Evolutionary conservation across 2,329 filamentous ascomycete species (phyloP).

Genomic region (Talaromyces atroroseus): DNA sequence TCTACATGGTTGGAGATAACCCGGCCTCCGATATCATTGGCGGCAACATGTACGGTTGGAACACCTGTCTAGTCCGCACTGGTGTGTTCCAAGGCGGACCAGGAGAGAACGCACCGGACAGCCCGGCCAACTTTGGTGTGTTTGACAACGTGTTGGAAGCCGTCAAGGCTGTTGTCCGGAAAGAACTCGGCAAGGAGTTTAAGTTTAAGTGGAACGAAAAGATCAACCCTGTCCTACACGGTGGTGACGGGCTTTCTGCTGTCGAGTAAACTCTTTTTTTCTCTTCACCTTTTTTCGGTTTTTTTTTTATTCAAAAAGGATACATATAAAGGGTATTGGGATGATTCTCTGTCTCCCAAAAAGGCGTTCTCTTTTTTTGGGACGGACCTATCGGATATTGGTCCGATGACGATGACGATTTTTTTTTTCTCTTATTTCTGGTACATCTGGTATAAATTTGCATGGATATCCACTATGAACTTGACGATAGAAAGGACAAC

Average conservation of each 20-base stretch:
- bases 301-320: not conserved
- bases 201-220: constrained; percentile 66
- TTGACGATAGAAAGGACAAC: not conserved
- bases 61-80: constrained; percentile 71
- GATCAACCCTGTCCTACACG: constrained; percentile 61
- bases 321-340: not conserved
- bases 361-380: not conserved
- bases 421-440: not conserved
- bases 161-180: constrained; percentile 60
- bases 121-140: constrained; percentile 71
- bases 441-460: constrained; percentile 8
- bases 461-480: constrained; percentile 14
- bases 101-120: constrained; percentile 68
- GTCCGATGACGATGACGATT: not conserved
- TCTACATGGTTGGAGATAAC: constrained; percentile 75
- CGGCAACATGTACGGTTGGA: constrained; percentile 78
- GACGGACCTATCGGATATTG: not conserved
- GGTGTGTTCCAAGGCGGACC: constrained; percentile 65
- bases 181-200: constrained; percentile 69
- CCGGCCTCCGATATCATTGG: constrained; percentile 68
- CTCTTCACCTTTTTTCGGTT: not conserved
- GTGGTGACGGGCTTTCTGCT: constrained; percentile 47
- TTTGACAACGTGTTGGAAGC: constrained; percentile 69
- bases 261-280: constrained; percentile 43
- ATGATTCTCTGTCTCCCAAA: not conserved